phyloP scores from a whole-genome alignment of 73 alveolate genomes.

The Diophrys appendiculata region DNA sequence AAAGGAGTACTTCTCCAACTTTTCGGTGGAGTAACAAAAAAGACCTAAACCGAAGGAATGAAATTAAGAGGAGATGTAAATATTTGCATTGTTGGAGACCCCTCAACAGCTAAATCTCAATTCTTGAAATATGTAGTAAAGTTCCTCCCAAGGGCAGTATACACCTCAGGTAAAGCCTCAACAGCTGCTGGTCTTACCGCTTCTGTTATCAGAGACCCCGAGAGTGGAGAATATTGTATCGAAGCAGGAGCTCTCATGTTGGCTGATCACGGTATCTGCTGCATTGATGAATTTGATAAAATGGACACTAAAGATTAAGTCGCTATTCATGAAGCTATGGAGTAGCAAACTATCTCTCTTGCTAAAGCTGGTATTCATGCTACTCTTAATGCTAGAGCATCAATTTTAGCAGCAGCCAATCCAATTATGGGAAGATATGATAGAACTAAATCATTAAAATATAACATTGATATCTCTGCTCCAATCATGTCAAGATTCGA shows the following conservation, averaged over 20 bases:
- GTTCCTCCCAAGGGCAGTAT: slow-evolving; percentile 92
- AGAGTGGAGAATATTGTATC: slow-evolving; percentile 97
- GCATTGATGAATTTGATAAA: slow-evolving; percentile 99
- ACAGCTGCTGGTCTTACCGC: slow-evolving; percentile 99
- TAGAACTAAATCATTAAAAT: slow-evolving; percentile 87
- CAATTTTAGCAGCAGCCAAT: slow-evolving; percentile 98
- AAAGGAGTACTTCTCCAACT: slow-evolving; percentile 97
- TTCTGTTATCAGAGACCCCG: slow-evolving; percentile 92
- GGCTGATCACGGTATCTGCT: slow-evolving; percentile 99
- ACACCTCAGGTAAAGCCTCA: slow-evolving; percentile 99
- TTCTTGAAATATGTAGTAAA: slow-evolving; percentile 94
- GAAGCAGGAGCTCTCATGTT: slow-evolving; percentile 99
- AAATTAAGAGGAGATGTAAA: slow-evolving; percentile 99
- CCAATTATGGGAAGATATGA: slow-evolving; percentile 97
- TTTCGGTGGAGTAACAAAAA: slow-evolving; percentile 96
- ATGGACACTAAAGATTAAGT: slow-evolving; percentile 99
- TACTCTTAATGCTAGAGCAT: slow-evolving; percentile 95
- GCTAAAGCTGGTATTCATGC: slow-evolving; percentile 99
- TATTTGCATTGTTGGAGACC: slow-evolving; percentile 98
- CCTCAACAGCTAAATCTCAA: slow-evolving; percentile 98
- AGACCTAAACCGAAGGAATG: slow-evolving; percentile 91
- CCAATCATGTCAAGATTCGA: slow-evolving; percentile 99
- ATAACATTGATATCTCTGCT: slow-evolving; percentile 94
- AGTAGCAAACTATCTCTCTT: slow-evolving; percentile 98
- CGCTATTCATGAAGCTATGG: slow-evolving; percentile 99